Conservation (phyloP, 192 early-diverging fungal genomes). For the Podila clonocystis region DNA sequence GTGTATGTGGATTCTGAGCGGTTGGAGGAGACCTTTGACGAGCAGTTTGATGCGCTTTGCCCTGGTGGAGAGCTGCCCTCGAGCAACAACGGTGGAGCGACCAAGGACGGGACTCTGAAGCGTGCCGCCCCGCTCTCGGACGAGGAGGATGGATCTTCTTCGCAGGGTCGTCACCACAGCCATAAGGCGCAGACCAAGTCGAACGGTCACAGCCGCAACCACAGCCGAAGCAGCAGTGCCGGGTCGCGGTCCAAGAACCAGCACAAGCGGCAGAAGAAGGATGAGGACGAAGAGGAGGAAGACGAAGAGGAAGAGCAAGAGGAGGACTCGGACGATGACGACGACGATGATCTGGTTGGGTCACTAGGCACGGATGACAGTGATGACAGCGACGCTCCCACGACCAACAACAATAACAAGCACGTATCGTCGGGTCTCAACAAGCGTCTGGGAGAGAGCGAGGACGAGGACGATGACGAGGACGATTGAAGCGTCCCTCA, state of each 20-base stretch:
- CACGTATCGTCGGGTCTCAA: slow-evolving; percentile 24
- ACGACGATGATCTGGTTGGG: slow-evolving; percentile 41
- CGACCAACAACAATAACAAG: slow-evolving; percentile 10
- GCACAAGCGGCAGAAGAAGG: slow-evolving; percentile 10
- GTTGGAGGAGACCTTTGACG: slow-evolving; percentile 58
- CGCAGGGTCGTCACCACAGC: slow-evolving; percentile 21
- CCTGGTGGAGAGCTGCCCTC: slow-evolving; percentile 52
- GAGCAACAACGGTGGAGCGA: slow-evolving; percentile 2
- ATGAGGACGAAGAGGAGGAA: slow-evolving; percentile 35
- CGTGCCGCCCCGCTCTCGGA: slow-evolving; percentile 40
- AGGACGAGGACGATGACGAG: slow-evolving; percentile 46
- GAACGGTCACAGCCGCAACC: slow-evolving; percentile 32
- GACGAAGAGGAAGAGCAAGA: slow-evolving; percentile 42
- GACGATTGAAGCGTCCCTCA: slow-evolving; percentile 12
- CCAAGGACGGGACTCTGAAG: slow-evolving; percentile 36
- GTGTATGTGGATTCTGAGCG: slow-evolving; percentile 89
- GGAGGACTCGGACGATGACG: slow-evolving; percentile 17
- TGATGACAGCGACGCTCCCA: slow-evolving; percentile 37
- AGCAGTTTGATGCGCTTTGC: slow-evolving; percentile 50
- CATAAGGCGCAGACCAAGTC: slow-evolving; percentile 24
- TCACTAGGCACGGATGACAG: slow-evolving; percentile 38
- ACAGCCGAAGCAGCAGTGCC: slow-evolving; percentile 42
- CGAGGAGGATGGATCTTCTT: slow-evolving; percentile 31
- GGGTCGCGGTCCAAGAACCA: slow-evolving; percentile 46
- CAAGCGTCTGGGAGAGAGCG: slow-evolving; percentile 27